phyloP scores from a whole-genome alignment of 352 stramenopile species.

The Pythium oligandrum region DNA sequence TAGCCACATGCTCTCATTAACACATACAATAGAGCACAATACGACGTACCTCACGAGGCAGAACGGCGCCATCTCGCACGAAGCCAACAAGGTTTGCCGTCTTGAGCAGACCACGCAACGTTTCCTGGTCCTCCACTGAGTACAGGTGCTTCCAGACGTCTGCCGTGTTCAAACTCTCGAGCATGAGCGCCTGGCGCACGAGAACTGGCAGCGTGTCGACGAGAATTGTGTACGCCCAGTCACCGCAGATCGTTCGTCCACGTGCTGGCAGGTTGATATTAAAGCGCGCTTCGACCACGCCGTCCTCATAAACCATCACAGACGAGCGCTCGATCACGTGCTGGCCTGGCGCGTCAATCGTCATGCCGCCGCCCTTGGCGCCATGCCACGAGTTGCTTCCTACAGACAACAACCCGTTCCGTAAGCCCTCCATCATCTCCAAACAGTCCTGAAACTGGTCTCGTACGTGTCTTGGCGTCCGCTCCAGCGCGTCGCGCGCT shows the following conservation, averaged over 20 bases:
- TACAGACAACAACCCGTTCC: slow-evolving; percentile 2
- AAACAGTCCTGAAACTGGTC: background rate
- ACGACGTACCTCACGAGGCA: slow-evolving; percentile 68
- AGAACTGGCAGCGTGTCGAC: slow-evolving; percentile 85
- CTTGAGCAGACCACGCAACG: slow-evolving; percentile 82
- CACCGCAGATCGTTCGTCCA: slow-evolving; percentile 91
- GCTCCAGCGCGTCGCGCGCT: slow-evolving; percentile 46
- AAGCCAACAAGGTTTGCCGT: slow-evolving; percentile 87
- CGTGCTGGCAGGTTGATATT: slow-evolving; percentile 94
- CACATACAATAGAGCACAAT: too few relatives aligned
- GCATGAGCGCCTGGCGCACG: slow-evolving; percentile 75
- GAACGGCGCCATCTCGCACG: slow-evolving; percentile 89
- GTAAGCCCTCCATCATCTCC: slow-evolving; percentile 22
- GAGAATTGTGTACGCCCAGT: slow-evolving; percentile 91
- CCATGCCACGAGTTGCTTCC: slow-evolving; percentile 76
- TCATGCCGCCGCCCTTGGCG: slow-evolving; percentile 93
- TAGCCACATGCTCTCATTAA: too few relatives aligned
- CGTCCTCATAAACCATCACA: slow-evolving; percentile 70
- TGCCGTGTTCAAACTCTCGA: slow-evolving; percentile 56
- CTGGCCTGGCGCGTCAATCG: slow-evolving; percentile 90
- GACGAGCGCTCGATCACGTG: slow-evolving; percentile 93
- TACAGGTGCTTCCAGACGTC: slow-evolving; percentile 85
- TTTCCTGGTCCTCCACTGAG: slow-evolving; percentile 91
- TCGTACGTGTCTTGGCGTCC: slow-evolving; percentile 49
- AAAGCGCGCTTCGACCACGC: slow-evolving; percentile 90